Evolutionary conservation across 176 grass and related monocot genomes (phyloP).

Genomic region (Ensete glaucum): DNA sequence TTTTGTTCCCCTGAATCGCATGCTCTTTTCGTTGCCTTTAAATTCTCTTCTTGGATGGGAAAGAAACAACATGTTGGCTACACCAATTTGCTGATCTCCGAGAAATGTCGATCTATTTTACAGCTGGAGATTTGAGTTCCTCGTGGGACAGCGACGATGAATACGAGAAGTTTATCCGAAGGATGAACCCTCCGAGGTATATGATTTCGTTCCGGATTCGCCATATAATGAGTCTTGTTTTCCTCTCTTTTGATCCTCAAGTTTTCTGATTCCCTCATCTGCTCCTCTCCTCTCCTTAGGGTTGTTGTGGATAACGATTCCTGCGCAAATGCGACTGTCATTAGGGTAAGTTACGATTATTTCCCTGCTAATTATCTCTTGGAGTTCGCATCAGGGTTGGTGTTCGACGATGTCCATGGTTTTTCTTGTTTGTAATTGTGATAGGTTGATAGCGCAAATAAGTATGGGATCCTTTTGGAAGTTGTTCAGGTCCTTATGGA

Average conservation of each 20-base stretch:
- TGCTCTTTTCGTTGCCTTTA: neutral
- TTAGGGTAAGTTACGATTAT: conserved; percentile 37
- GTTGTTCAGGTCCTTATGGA: conserved; percentile 80
- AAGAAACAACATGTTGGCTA: neutral
- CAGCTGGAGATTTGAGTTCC: conserved; percentile 48
- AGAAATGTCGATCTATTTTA: conserved; percentile 1
- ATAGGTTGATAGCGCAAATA: conserved; percentile 87
- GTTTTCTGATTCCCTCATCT: neutral
- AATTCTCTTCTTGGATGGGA: neutral
- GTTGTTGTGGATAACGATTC: conserved; percentile 67
- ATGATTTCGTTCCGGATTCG: neutral
- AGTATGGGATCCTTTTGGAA: conserved; percentile 84
- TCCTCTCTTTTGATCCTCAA: conserved; percentile 3
- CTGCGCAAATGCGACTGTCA: conserved; percentile 60
- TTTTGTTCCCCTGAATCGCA: neutral
- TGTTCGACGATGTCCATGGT: neutral
- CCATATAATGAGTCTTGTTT: neutral
- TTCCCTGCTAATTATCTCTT: neutral
- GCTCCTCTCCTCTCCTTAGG: conserved; percentile 29
- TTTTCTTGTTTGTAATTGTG: neutral
- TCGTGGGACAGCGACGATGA: conserved; percentile 69
- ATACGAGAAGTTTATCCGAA: conserved; percentile 89
- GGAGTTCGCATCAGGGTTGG: neutral
- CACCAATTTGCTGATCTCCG: neutral
- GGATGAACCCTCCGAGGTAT: conserved; percentile 95